phyloP scores from a whole-genome alignment of 116 monocot genomes.

The Zostera marina region DNA sequence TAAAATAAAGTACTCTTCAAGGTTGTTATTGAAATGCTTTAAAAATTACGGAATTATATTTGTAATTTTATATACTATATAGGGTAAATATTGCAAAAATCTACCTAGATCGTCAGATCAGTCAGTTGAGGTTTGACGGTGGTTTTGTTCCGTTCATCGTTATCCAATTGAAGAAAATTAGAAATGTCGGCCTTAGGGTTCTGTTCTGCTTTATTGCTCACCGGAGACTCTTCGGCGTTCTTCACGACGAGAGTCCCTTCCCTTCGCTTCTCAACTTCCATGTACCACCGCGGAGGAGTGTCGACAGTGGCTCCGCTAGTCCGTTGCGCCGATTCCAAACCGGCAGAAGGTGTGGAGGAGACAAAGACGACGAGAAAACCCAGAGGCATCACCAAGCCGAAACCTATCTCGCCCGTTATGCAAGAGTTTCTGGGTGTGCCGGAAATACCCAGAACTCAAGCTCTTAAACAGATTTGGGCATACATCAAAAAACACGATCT shows the following conservation, averaged over 20 bases:
- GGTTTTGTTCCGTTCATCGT: no score
- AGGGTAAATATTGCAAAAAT: no score
- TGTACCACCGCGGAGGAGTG: background rate
- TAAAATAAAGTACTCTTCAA: no score
- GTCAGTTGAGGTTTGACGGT: no score
- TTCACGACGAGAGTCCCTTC: background rate
- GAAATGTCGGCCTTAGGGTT: background rate
- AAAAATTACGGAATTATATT: no score
- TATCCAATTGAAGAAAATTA: no score
- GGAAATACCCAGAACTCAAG: constrained; percentile 83
- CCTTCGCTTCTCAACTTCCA: background rate
- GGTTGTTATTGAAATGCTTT: no score
- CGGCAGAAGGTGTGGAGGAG: constrained; percentile 11
- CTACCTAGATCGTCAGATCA: no score
- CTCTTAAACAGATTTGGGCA: constrained; percentile 79
- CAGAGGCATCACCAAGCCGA: constrained; percentile 73
- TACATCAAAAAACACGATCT: constrained; percentile 87
- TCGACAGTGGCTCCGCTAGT: background rate
- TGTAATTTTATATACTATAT: no score
- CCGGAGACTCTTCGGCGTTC: background rate
- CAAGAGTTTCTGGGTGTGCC: constrained; percentile 60
- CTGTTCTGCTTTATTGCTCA: background rate
- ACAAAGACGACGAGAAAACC: constrained; percentile 22
- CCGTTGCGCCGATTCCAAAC: constrained; percentile 19
- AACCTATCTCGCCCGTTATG: constrained; percentile 63